These are phyloP conservation scores for Apiospora marii DNA, from an alignment of 2,329 filamentous ascomycete species.

Conservation along the genomic window DNA sequence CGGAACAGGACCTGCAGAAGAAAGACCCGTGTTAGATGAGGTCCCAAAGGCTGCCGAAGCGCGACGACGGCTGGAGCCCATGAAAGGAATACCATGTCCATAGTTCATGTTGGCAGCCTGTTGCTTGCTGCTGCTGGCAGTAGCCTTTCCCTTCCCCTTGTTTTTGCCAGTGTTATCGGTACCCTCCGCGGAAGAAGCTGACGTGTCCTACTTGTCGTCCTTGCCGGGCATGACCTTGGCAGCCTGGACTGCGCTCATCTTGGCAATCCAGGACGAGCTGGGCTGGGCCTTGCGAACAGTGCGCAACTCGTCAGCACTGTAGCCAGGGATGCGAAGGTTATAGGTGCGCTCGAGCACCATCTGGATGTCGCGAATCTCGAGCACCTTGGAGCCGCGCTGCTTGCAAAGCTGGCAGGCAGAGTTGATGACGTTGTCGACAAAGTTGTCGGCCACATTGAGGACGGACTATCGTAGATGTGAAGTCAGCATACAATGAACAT, in stretches of 20 bases:
- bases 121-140: not conserved
- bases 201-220: slow-evolving; percentile 53
- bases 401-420: slow-evolving; percentile 91
- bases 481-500: not conserved
- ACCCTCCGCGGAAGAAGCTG: not conserved
- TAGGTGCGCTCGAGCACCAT: slow-evolving; percentile 84
- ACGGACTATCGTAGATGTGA: slow-evolving; percentile 67
- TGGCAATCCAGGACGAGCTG: slow-evolving; percentile 87
- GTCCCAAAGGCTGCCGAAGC: not conserved
- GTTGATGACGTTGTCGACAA: slow-evolving; percentile 90
- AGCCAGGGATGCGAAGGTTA: slow-evolving; percentile 93
- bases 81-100: not conserved
- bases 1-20: not conserved
- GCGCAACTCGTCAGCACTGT: slow-evolving; percentile 91
- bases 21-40: not conserved
- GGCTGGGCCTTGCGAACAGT: slow-evolving; percentile 95
- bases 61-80: not conserved
- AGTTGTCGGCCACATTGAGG: slow-evolving; percentile 89
- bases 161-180: not conserved
- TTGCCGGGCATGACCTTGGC: slow-evolving; percentile 80
- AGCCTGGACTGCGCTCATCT: slow-evolving; percentile 96
- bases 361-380: slow-evolving; percentile 89
- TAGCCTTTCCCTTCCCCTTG: not conserved
- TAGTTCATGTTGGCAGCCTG: not conserved
- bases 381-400: slow-evolving; percentile 85